A percentile compares a stretch with the other conserved stretches of the same genome.
Conservation (phyloP, 2,329 filamentous ascomycete species). For the Phialophora macrospora region DNA sequence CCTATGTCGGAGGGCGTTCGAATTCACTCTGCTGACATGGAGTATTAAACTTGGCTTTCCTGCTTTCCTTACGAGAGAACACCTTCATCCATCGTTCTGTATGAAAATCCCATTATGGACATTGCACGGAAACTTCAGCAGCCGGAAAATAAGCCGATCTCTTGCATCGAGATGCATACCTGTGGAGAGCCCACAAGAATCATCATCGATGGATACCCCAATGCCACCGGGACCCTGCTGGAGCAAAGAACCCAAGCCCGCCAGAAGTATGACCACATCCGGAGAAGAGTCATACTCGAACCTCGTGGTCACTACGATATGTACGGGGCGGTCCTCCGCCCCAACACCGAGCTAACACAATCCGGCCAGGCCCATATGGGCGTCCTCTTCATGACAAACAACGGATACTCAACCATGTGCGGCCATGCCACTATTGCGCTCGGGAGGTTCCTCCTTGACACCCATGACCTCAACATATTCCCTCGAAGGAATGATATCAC, state of each 20-base stretch:
- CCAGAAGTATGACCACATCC: conserved; percentile 49
- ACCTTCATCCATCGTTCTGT: not conserved
- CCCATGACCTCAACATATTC: conserved; percentile 49
- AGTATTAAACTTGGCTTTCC: not conserved
- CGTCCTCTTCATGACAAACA: conserved; percentile 55
- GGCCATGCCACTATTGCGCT: conserved; percentile 59
- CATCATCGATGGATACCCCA: conserved; percentile 50
- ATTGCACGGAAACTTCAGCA: conserved; percentile 6
- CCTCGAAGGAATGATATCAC: conserved; percentile 44
- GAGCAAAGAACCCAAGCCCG: conserved; percentile 49
- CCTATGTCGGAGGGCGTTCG: not conserved
- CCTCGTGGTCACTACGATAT: conserved; percentile 58
- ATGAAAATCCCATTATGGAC: conserved; percentile 11
- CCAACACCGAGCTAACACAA: conserved; percentile 50
- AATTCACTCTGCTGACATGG: not conserved
- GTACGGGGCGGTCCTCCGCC: conserved; percentile 56
- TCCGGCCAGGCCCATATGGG: conserved; percentile 54
- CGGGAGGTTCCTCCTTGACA: conserved; percentile 52
- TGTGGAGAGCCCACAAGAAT: conserved; percentile 58
- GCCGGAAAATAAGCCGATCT: conserved; percentile 14
- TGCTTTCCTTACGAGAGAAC: not conserved
- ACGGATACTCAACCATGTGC: conserved; percentile 58
- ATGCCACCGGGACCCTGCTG: conserved; percentile 48
- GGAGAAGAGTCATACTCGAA: conserved; percentile 52
- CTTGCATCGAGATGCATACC: conserved; percentile 53